Base-by-base conservation (phyloP, 306 rosid species). In the Quillaja saponaria region DNA sequence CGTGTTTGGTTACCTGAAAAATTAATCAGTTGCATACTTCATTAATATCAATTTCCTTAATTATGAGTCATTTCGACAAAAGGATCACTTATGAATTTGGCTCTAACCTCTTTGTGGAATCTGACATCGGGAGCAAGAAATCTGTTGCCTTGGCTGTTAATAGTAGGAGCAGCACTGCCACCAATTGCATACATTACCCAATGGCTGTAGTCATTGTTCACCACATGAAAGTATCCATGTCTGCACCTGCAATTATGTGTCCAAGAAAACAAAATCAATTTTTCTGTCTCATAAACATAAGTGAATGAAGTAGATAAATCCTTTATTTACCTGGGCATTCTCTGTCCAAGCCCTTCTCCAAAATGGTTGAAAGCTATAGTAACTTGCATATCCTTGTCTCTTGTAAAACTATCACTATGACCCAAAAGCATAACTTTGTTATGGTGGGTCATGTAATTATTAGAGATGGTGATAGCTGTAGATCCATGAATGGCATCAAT, bases 391-490 rank as follows among this genome's bases (percentile, higher is more conserved):
- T 72, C 81, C 80, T 92, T 92, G 49, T 92, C 99, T 38, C 48
- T 64, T 3, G 63, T 80, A 60, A 68, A 89, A 48, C 66, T 61
- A 42, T 92, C 98, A 75, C 98, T 88, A 13, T 92, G 98, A 2
- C 96, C 99, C 71, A 92, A 76, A 40, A 92, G 95, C 96, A 92
- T 89, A 25, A 89, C 99, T 79, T 92, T 92, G 78, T 92, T 67
- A 61, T 92, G 99, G 13, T 74, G 94, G 3, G 94, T 88, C 87
- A 92, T 55, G 55, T 71, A 89, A 48, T 88, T 88, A 64, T 89
- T 92, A 0, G 94, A 86, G 37, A 92, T 80, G 13, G 99, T 92
- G 5, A 92, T 83, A 10, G 95, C 85, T 0, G 96, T 88, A 15
- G 99, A 81, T 14, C 98, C 96, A 63, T 49, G 88, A 67, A 92